Base-by-base conservation (phyloP, 1,284 basidiomycete genomes). In the Heterobasidion annosum region DNA sequence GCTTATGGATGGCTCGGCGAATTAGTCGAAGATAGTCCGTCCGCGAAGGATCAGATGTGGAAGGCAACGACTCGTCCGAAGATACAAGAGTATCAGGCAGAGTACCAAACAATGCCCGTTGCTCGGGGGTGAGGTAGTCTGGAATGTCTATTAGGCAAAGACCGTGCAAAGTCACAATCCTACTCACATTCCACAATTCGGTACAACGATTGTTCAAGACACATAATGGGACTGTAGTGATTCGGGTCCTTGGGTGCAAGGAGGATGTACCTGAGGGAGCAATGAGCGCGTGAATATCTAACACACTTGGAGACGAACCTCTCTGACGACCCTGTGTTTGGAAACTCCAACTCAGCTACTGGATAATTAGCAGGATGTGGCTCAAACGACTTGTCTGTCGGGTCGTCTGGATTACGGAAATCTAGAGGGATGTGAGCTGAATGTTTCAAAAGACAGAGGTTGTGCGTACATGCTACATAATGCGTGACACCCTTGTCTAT, bases 181-280 rank as follows among this genome's bases (percentile, higher is more conserved):
- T 78, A 52, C 59, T 51, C 43, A 87, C 87, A 74, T 69, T 87
- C 77, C 56, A 88, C 67, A 44, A 90, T 88, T 50, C 78, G 81
- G 65, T 82, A 75, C 35, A 90, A 66, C 6, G 82, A 77, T 58
- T 75, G 74, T 68, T 87, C 82, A 35, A 90, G 70, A 61, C 85
- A 84, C 73, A 83, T 76, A 54, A 90, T 82, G 13, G 88, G 88
- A 64, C 85, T 85, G 64, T 89, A 90, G 62, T 88, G 85, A 61
- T 91, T 85, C 60, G 81, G 81, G 70, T 91, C 88, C 64, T 83
- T 88, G 16, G 88, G 88, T 46, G 74, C 79, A 48, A 88, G 75
- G 54, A 90, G 73, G 56, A 86, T 74, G 68, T 82, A 89, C 64
- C 86, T 89, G 50, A 34, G 40, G 16, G 33, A 10, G 42, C 9